These are phyloP conservation scores for Agrostemma githago DNA, from an alignment of 148 eudicot genomes.

Conservation along the genomic window DNA sequence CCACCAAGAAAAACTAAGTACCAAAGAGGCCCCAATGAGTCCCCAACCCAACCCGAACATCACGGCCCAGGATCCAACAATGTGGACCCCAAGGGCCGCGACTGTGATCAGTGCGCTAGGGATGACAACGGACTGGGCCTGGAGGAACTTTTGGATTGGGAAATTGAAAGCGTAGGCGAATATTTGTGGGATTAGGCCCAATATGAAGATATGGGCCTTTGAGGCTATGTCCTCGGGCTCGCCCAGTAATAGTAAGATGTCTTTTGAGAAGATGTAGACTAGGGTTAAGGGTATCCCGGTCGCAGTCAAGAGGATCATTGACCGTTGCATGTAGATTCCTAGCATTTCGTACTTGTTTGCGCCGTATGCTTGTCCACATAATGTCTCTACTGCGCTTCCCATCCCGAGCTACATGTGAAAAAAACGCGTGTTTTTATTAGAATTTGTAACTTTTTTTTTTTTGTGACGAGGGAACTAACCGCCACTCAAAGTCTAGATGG, in stretches of 20 bases:
- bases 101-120: constrained; percentile 50
- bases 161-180: constrained; percentile 49
- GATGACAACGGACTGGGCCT: constrained; percentile 43
- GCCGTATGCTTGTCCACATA: constrained; percentile 62
- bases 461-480: no score
- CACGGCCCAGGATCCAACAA: constrained; percentile 34
- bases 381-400: constrained; percentile 64
- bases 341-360: constrained; percentile 45
- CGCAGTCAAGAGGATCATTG: constrained; percentile 33
- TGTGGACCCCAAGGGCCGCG: constrained; percentile 24
- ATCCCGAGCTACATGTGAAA: constrained; percentile 46
- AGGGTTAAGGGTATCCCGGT: constrained; percentile 36
- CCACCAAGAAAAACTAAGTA: constrained; percentile 57
- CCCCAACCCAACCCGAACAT: constrained; percentile 37
- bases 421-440: no score
- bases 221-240: constrained; percentile 43
- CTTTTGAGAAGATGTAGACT: constrained; percentile 39
- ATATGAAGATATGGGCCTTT: constrained; percentile 33
- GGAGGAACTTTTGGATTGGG: constrained; percentile 51
- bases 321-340: constrained; percentile 48
- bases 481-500: no score
- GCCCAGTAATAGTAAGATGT: constrained; percentile 35
- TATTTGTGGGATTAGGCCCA: constrained; percentile 52
- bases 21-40: constrained; percentile 39
- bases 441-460: no score